Evolutionary conservation across 139 green algal genomes (phyloP), one percentile per base, ranked within the genome.

Genomic region (Picochlorum costavermella): DNA sequence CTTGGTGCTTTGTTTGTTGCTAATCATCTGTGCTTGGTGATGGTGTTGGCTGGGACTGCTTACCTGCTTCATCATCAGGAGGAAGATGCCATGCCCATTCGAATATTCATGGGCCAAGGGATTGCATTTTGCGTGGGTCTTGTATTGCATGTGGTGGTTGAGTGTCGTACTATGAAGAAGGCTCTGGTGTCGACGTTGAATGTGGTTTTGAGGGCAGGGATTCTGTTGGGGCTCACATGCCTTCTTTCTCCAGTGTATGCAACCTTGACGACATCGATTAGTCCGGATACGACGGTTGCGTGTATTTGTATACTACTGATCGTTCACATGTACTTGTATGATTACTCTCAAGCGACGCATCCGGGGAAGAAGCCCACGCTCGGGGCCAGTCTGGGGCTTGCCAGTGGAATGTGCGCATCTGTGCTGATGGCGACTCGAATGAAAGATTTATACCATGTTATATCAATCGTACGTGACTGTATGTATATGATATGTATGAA

Each of bases 341-440:
- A 97, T 67, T 97, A 97, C 79, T 36, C 17, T n/a, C 81, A 71
- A 37, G 88, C 87, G 65, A 63, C 83, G 3, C 83, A 87, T 68
- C 78, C 69, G 30, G 71, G 82, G 0, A 81, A 28, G n/a, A 53
- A 74, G 1, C 75, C 83, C 48, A 68, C 60, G 23, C 71, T 90
- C 5, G 80, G 71, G 3, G 90, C 88, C 17, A 81, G 76, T 17
- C 33, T 96, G 28, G 90, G 86, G 3, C 69, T 96, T 23, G 83
- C 71, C 6, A 72, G 77, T 11, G 86, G 79, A 2, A 74, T 91
- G 20, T 75, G 84, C 50, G 79, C 84, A 2, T 87, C 84, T 2
- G 75, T 96, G 31, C 81, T 96, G 17, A 64, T 96, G 16, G 78
- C 90, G 4, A 87, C 78, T 29, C 59, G 78, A 20, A 76, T 96